phyloP scores from a whole-genome alignment of 495 filamentous ascomycete genomes.

The Aspergillus leporis region DNA sequence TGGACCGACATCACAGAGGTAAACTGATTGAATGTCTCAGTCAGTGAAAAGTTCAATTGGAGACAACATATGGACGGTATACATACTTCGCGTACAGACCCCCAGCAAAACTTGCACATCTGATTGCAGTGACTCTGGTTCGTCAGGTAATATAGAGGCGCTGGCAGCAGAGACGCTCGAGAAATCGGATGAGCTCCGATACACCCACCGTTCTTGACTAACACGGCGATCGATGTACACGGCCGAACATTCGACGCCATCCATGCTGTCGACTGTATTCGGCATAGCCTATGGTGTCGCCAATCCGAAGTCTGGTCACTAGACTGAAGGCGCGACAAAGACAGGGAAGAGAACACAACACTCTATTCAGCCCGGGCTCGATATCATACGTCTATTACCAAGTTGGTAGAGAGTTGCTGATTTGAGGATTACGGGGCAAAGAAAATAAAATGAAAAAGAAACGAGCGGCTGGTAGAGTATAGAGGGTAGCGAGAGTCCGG shows the following conservation, averaged over 20 bases:
- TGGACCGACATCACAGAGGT: constrained; percentile 67
- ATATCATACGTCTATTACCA: constrained; percentile 20
- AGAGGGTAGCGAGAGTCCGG: constrained; percentile 5
- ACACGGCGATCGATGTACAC: constrained; percentile 82
- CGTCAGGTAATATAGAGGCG: constrained; percentile 38
- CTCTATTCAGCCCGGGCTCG: constrained; percentile 14
- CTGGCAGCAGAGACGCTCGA: constrained; percentile 26
- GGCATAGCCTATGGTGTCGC: constrained; percentile 17
- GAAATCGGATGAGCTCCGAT: constrained; percentile 37
- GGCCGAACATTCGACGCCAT: constrained; percentile 70
- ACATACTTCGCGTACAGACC: constrained; percentile 57
- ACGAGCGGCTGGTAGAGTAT: constrained; percentile 18
- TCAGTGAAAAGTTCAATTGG: constrained; percentile 1
- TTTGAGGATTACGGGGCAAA: not conserved
- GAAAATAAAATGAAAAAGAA: constrained; percentile 11
- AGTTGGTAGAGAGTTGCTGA: not conserved
- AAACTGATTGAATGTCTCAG: constrained; percentile 51
- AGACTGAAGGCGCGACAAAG: constrained; percentile 9
- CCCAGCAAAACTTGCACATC: constrained; percentile 52
- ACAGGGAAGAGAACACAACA: constrained; percentile 14
- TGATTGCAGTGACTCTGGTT: constrained; percentile 49
- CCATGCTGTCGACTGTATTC: constrained; percentile 51
- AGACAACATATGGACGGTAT: not conserved
- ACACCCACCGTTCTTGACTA: constrained; percentile 60
- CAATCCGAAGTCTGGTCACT: constrained; percentile 18